phyloP scores from a whole-genome alignment of 208 protist species.

The Acanthamoeba lenticulata region DNA sequence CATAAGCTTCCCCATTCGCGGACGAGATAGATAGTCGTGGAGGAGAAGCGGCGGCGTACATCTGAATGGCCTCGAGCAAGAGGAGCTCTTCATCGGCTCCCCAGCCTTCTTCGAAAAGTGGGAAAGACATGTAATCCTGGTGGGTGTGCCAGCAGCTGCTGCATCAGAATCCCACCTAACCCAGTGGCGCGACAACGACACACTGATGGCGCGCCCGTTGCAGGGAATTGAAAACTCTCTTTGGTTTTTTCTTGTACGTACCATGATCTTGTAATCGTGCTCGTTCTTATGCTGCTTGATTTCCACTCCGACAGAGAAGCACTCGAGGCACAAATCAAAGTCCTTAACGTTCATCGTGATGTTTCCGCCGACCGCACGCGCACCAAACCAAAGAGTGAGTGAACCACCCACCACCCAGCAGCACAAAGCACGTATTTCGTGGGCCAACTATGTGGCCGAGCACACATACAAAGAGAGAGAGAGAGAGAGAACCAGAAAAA shows the following conservation, averaged over 20 bases:
- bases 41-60: neutral
- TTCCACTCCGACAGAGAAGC: conserved; percentile 82
- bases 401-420: neutral
- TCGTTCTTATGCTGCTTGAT: conserved; percentile 76
- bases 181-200: neutral
- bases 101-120: conserved; percentile 81
- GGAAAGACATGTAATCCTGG: conserved; percentile 81
- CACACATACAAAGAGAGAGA: neutral
- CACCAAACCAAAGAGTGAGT: neutral
- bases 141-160: too few species aligned
- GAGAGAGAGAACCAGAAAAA: neutral
- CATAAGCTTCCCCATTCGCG: neutral
- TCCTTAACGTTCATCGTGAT: too few species aligned
- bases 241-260: neutral
- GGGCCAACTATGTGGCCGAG: too few species aligned
- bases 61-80: conserved; percentile 83
- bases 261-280: conserved; percentile 73
- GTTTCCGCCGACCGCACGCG: neutral
- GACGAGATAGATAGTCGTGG: neutral
- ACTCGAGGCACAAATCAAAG: conserved; percentile 84
- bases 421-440: neutral
- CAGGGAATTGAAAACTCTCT: neutral
- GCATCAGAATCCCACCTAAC: too few species aligned
- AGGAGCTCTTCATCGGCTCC: conserved; percentile 82
- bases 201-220: neutral